Evolutionary conservation across 495 filamentous ascomycete species (phyloP).

Genomic region (Hypoxylon subgilvum): DNA sequence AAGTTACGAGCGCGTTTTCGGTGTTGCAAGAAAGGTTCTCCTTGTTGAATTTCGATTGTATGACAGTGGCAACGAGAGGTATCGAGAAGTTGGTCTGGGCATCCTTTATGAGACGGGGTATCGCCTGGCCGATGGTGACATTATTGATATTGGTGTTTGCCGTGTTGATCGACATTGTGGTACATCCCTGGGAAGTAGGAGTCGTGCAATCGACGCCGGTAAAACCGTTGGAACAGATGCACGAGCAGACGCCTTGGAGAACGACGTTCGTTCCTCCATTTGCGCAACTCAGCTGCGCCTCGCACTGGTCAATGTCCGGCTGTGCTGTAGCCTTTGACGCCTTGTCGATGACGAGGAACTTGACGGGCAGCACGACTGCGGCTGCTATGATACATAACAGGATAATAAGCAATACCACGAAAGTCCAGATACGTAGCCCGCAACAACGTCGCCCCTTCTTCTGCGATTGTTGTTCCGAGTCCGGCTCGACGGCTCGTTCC

Average conservation of each 20-base stretch:
- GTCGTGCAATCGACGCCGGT: conserved; percentile 76
- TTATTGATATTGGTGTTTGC: conserved; percentile 59
- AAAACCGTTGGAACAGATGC: conserved; percentile 85
- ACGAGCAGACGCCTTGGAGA: conserved; percentile 71
- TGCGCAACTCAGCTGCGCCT: conserved; percentile 63
- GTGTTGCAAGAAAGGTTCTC: conserved; percentile 75
- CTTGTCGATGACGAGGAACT: conserved; percentile 75
- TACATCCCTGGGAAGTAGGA: conserved; percentile 69
- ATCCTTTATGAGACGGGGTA: conserved; percentile 72
- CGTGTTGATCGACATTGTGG: conserved; percentile 63
- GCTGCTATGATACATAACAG: conserved; percentile 79
- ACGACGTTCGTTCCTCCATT: conserved; percentile 83
- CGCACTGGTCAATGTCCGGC: conserved; percentile 56
- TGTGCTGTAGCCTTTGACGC: conserved; percentile 41
- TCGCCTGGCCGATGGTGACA: conserved; percentile 78
- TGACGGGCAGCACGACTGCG: conserved; percentile 84
- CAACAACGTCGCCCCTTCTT: conserved; percentile 60
- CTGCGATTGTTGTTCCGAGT: conserved; percentile 19
- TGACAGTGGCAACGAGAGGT: conserved; percentile 64
- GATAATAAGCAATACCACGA: conserved; percentile 71
- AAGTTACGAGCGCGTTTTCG: conserved; percentile 86
- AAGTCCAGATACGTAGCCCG: conserved; percentile 82
- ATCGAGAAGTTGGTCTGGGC: conserved; percentile 76
- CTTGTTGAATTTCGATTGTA: conserved; percentile 78
- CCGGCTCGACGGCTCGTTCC: conserved; percentile 19